These are phyloP conservation scores for Pseudozyma pruni DNA, from an alignment of 1,284 basidiomycete species.

Conservation along the genomic window DNA sequence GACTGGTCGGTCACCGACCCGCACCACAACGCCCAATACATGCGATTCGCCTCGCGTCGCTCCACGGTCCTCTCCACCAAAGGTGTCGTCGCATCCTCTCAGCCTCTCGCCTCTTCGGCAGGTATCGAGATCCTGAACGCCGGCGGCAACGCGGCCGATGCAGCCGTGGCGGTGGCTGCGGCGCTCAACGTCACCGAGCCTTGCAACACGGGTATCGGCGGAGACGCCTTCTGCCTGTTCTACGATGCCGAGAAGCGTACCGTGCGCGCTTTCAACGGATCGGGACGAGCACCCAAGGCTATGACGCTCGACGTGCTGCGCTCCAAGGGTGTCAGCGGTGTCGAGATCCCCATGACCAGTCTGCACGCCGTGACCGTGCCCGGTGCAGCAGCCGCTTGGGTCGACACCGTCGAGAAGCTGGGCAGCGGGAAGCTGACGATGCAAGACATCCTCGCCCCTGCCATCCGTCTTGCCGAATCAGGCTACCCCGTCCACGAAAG, in stretches of 20 bases:
- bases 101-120: conserved; percentile 87
- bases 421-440: conserved; percentile 84
- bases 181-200: conserved; percentile 78
- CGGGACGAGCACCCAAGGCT: conserved; percentile 78
- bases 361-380: conserved; percentile 92
- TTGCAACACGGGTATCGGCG: conserved; percentile 70
- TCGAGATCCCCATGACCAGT: conserved; percentile 67
- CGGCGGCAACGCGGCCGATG: conserved; percentile 84
- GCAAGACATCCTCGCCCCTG: conserved; percentile 83
- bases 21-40: conserved; percentile 33
- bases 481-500: conserved; percentile 62
- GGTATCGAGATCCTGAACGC: conserved; percentile 87
- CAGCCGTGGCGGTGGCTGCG: conserved; percentile 78
- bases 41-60: conserved; percentile 54
- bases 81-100: conserved; percentile 86
- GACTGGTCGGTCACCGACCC: conserved; percentile 46
- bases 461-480: conserved; percentile 66
- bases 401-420: conserved; percentile 83
- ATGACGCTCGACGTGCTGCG: conserved; percentile 80
- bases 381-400: conserved; percentile 91
- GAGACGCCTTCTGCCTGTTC: conserved; percentile 91
- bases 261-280: conserved; percentile 86
- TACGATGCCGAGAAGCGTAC: conserved; percentile 82
- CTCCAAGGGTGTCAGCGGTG: conserved; percentile 76
- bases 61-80: conserved; percentile 73